Evolutionary conservation across 495 filamentous ascomycete species (phyloP).

Genomic region (Jackrogersella minutella): DNA sequence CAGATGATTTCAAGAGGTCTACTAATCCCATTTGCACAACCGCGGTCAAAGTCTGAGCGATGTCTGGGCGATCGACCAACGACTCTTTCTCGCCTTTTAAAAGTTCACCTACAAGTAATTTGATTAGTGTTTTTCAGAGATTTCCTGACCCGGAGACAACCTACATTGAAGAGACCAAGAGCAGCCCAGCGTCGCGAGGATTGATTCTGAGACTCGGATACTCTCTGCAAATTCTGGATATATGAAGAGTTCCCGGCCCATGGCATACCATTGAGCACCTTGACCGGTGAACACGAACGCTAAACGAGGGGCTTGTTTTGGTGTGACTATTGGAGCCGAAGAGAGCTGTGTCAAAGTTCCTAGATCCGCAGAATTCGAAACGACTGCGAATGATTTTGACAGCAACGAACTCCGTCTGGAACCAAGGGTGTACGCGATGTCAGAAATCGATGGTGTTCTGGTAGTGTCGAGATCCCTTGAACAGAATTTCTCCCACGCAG

Average conservation of each 20-base stretch:
- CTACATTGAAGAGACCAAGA: slow-evolving; percentile 41
- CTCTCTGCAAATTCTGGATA: slow-evolving; percentile 19
- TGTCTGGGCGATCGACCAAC: slow-evolving; percentile 45
- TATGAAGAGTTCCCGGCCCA: slow-evolving; percentile 54
- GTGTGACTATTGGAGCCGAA: not conserved
- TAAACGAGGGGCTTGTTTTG: not conserved
- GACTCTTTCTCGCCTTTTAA: slow-evolving; percentile 8
- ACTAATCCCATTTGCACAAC: slow-evolving; percentile 59
- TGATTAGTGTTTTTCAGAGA: too few relatives aligned
- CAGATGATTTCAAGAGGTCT: slow-evolving; percentile 56
- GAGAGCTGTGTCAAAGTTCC: not conserved
- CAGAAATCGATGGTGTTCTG: not conserved
- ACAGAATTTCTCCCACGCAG: not conserved
- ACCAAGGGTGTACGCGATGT: not conserved
- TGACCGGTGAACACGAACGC: slow-evolving; percentile 49
- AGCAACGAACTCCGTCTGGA: not conserved
- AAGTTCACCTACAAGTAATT: not conserved
- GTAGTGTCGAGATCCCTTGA: too few relatives aligned
- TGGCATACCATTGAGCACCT: slow-evolving; percentile 55
- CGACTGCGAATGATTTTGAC: not conserved
- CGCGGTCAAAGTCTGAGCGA: slow-evolving; percentile 54
- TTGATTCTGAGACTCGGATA: slow-evolving; percentile 29
- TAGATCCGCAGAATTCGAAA: not conserved
- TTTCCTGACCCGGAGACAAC: not conserved
- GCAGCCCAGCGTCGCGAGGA: slow-evolving; percentile 33